Base-by-base conservation (phyloP, 176 grass and related monocot genomes). In the Pontederia crassipes region DNA sequence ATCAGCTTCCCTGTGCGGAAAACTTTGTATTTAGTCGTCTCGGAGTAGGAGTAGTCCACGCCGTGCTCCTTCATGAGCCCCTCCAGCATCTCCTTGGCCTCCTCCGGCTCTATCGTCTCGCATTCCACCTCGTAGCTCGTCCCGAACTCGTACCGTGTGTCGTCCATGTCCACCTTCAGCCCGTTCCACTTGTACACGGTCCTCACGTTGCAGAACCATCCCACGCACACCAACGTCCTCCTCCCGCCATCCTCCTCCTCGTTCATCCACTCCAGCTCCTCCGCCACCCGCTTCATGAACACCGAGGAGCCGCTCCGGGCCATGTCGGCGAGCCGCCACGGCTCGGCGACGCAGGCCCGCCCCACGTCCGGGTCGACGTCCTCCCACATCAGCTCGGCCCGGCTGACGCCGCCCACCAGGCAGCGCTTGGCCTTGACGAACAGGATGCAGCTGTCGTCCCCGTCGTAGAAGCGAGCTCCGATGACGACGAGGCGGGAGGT, bases 301-400 rank as follows among this genome's bases (percentile, higher is more conserved):
- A 54, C 8, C 32, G 85, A 95, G 15, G 83, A 78, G 49, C 76
- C 46, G 0, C 32, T 7, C 32, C 32, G 32, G 32, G 49, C 68
- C 15, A 66, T 62, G 57, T 61, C 45, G 17, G 62, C 74, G 54
- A 95, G 85, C 26, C 79, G 72, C 0, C 79, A 69, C 4, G 89
- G 81, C 35, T 95, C 69, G 12, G 67, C 75, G 17, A 49, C 65
- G 77, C 89, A 95, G 15, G 78, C 57, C 60, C 86, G 79, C 52
- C 68, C 89, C 40, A 95, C 66, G 17, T 81, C 57, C 0, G 78
- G 81, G 18, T 89, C 81, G 46, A 88, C 64, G 0, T 80, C 78
- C 80, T 95, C 89, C 79, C 89, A 85, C 27, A 82, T 7, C 69
- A 89, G 85, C 81, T 89, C 89, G 17, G 89, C 85, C 13, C 85